These are phyloP conservation scores for Oidium heveae DNA, from an alignment of 2,329 filamentous ascomycete genomes.

Conservation along the genomic window DNA sequence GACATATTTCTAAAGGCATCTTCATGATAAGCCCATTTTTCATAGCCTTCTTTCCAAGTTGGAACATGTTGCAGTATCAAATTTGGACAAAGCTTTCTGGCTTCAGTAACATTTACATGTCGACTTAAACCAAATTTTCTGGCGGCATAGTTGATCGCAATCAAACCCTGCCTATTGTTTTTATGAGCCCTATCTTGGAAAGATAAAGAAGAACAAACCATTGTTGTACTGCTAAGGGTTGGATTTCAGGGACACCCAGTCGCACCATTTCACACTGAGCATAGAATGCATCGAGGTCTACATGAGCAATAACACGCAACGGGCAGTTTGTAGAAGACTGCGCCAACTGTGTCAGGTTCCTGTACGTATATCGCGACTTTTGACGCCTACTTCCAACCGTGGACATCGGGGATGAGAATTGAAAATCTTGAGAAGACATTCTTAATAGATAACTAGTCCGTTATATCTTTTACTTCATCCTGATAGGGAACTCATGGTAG, in stretches of 20 bases:
- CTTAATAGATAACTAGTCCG: too few species aligned
- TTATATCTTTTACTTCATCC: not conserved
- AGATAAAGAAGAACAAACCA: constrained; percentile 27
- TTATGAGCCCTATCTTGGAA: not conserved
- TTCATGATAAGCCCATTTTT: constrained; percentile 72
- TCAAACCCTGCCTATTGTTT: constrained; percentile 49
- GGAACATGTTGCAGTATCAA: constrained; percentile 80
- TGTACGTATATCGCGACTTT: constrained; percentile 59
- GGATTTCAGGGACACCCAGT: constrained; percentile 44
- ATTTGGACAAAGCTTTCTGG: constrained; percentile 62
- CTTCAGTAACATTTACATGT: constrained; percentile 57
- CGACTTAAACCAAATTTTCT: constrained; percentile 55
- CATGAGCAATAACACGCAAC: constrained; percentile 66
- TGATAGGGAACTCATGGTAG: not conserved
- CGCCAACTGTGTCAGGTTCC: constrained; percentile 53
- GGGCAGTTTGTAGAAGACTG: constrained; percentile 47
- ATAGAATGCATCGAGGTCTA: constrained; percentile 95
- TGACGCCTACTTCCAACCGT: constrained; percentile 6
- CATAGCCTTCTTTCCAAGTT: constrained; percentile 80
- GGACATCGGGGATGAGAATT: constrained; percentile 21
- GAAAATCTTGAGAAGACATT: constrained; percentile 23
- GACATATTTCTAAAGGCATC: constrained; percentile 58
- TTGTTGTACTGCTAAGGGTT: constrained; percentile 80
- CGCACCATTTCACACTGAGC: constrained; percentile 88
- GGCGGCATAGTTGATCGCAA: constrained; percentile 89